A percentile compares a stretch with the other conserved stretches of the same genome.
These are phyloP conservation scores for Tolypocladium tundrense DNA, from an alignment of 2,329 filamentous ascomycete genomes.

Conservation along the genomic window DNA sequence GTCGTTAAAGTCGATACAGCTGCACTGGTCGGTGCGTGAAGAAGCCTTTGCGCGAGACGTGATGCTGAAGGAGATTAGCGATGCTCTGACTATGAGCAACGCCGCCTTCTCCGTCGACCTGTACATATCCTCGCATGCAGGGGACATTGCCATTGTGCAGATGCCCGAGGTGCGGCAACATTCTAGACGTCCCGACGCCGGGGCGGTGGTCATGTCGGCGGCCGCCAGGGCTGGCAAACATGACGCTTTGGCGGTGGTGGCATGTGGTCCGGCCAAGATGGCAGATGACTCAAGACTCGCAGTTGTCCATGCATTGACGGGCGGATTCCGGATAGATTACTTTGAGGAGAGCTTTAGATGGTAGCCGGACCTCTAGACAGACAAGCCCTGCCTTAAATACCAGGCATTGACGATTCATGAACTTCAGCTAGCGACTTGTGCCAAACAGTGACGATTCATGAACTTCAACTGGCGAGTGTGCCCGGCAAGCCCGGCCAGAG, in stretches of 20 bases:
- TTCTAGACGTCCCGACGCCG: constrained; percentile 21
- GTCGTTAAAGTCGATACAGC: constrained; percentile 14
- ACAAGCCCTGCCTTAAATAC: not conserved
- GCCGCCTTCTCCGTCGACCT: constrained; percentile 20
- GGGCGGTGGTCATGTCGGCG: constrained; percentile 18
- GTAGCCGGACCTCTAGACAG: not conserved
- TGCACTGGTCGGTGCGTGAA: constrained; percentile 35
- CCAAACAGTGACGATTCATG: too few relatives aligned
- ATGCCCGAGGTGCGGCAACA: constrained; percentile 7
- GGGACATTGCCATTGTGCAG: not conserved
- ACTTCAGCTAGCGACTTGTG: not conserved
- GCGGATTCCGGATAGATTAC: constrained; percentile 8
- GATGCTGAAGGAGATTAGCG: constrained; percentile 20
- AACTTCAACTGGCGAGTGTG: too few relatives aligned
- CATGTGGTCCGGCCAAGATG: constrained; percentile 34
- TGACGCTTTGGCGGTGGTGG: constrained; percentile 28
- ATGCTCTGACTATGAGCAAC: constrained; percentile 11
- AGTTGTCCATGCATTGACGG: constrained; percentile 19
- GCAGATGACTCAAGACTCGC: constrained; percentile 30
- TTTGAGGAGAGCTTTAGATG: constrained; percentile 7
- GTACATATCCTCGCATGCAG: constrained; percentile 19
- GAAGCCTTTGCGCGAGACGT: constrained; percentile 24
- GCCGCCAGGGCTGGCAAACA: constrained; percentile 7
- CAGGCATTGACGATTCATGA: not conserved
- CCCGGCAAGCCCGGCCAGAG: not conserved